phyloP scores from a whole-genome alignment of 169 alveolate genomes.

The Plasmodium yoelii region DNA sequence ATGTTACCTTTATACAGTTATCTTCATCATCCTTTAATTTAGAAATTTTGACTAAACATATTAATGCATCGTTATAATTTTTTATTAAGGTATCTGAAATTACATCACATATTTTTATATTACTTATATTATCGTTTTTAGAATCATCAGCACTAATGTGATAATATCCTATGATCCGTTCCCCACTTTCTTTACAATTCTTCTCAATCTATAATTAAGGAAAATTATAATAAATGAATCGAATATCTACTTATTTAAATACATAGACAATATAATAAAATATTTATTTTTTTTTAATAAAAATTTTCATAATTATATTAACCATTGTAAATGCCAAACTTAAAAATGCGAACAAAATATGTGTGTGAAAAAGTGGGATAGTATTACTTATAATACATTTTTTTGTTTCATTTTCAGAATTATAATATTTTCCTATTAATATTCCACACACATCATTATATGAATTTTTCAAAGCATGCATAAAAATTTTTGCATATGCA shows the following conservation, averaged over 20 bases:
- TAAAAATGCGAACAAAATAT: conserved; percentile 42
- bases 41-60: conserved; percentile 53
- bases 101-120: conserved; percentile 61
- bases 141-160: conserved; percentile 53
- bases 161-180: conserved; percentile 55
- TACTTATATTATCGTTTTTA: conserved; percentile 44
- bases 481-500: conserved; percentile 75
- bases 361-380: conserved; percentile 71
- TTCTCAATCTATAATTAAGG: conserved; percentile 39
- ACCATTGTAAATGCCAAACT: conserved; percentile 72
- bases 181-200: conserved; percentile 41
- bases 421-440: conserved; percentile 55
- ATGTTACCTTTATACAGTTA: conserved; percentile 53
- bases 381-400: conserved; percentile 45
- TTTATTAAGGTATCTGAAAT: conserved; percentile 38
- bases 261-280: neutral
- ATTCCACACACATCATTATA: conserved; percentile 74
- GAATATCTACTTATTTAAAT: neutral
- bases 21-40: conserved; percentile 16
- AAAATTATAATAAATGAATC: neutral
- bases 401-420: conserved; percentile 14
- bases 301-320: neutral
- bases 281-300: neutral
- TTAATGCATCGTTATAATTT: conserved; percentile 59
- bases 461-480: conserved; percentile 74